These are phyloP conservation scores for Cladosporium halotolerans DNA, from an alignment of 2,329 filamentous ascomycete genomes.

Conservation along the genomic window DNA sequence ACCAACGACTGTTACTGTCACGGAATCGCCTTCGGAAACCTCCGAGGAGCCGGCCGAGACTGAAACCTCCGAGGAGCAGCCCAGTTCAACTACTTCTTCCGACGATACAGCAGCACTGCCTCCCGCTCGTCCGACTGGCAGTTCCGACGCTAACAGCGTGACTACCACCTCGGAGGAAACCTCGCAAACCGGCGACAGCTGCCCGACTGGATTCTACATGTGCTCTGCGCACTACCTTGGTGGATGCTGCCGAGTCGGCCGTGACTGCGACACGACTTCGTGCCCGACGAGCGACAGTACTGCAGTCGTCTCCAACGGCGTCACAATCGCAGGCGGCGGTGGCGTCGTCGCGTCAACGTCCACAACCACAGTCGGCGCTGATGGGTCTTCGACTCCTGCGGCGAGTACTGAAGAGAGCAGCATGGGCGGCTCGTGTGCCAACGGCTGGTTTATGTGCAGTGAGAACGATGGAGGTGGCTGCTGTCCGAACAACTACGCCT, in stretches of 20 bases:
- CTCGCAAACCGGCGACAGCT: conserved; percentile 41
- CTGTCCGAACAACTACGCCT: conserved; percentile 71
- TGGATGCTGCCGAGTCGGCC: conserved; percentile 82
- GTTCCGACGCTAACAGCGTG: conserved; percentile 19
- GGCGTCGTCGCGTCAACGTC: conserved; percentile 2
- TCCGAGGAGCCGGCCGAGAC: not conserved
- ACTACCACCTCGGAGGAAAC: conserved; percentile 31
- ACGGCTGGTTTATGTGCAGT: conserved; percentile 71
- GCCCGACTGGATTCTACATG: conserved; percentile 86
- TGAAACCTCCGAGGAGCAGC: not conserved
- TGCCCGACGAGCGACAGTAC: conserved; percentile 61
- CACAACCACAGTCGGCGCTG: not conserved
- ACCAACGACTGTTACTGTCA: conserved; percentile 12
- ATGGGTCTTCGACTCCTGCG: conserved; percentile 25
- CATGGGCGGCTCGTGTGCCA: conserved; percentile 52
- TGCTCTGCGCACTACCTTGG: conserved; percentile 75
- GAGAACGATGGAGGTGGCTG: conserved; percentile 67
- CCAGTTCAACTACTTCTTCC: conserved; percentile 22
- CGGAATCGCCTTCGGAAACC: not conserved
- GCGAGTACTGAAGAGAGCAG: conserved; percentile 30
- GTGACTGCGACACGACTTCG: conserved; percentile 74
- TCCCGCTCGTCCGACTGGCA: conserved; percentile 21
- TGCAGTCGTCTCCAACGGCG: conserved; percentile 58
- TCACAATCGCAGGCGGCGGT: conserved; percentile 51
- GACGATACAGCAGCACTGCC: conserved; percentile 33